phyloP scores from a whole-genome alignment of 352 stramenopile species.

The Globisporangium radiosum region DNA sequence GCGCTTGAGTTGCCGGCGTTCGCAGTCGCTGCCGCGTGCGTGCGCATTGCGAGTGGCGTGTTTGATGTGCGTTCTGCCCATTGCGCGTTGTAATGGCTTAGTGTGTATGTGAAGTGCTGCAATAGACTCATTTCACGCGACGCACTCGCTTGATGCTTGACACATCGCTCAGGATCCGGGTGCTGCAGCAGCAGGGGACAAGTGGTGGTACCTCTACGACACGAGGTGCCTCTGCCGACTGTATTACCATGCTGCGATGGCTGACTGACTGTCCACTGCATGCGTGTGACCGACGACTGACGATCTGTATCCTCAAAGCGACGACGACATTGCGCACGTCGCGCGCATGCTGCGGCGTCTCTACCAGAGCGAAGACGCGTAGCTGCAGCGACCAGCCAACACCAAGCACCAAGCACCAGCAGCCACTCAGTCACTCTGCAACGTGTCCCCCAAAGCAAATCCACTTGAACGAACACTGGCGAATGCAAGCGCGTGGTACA shows the following conservation, averaged over 20 bases:
- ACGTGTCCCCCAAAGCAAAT: too few relatives aligned
- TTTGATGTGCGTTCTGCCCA: constrained; percentile 10
- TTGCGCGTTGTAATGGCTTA: neutral
- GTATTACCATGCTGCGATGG: neutral
- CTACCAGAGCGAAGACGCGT: constrained; percentile 8
- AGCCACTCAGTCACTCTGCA: neutral
- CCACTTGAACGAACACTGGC: too few relatives aligned
- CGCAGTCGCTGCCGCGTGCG: constrained; percentile 22
- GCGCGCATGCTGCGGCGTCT: constrained; percentile 15
- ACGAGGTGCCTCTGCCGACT: constrained; percentile 20
- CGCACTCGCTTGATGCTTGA: too few relatives aligned
- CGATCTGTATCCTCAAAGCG: constrained; percentile 15
- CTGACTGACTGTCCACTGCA: neutral
- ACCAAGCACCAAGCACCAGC: neutral
- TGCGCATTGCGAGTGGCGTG: constrained; percentile 21
- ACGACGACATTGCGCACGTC: constrained; percentile 35
- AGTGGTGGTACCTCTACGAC: constrained; percentile 51
- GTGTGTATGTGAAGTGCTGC: neutral
- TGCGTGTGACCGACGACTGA: neutral
- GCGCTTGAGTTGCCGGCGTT: constrained; percentile 20
- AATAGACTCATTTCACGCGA: neutral
- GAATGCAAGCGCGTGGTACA: too few relatives aligned
- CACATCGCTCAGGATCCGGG: too few relatives aligned
- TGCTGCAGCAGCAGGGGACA: constrained; percentile 4
- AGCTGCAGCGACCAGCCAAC: neutral